Evolutionary conservation across 306 rosid genomes (phyloP).

Genomic region (Fragaria nilgerrensis): DNA sequence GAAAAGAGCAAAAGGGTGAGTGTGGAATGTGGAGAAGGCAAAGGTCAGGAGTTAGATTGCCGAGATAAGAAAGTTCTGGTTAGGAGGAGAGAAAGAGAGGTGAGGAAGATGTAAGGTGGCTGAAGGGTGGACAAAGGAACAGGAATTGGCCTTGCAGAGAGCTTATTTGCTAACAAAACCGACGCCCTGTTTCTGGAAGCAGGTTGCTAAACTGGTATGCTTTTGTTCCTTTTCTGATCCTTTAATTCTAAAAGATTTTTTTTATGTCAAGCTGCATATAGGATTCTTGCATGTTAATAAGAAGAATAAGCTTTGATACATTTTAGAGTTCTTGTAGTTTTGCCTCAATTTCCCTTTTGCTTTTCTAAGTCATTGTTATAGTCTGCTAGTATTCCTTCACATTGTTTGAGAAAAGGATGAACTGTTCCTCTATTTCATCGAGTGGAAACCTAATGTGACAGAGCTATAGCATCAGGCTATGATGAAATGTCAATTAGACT

Average conservation of each 20-base stretch:
- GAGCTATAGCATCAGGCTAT: neutral
- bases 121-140: conserved; percentile 74
- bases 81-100: conserved; percentile 42
- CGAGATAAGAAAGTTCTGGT: conserved; percentile 8
- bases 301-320: neutral
- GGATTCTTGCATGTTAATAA: neutral
- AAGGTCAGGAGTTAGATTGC: conserved; percentile 4
- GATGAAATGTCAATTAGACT: neutral
- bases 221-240: conserved; percentile 6
- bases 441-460: neutral
- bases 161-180: conserved; percentile 71
- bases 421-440: neutral
- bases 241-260: neutral
- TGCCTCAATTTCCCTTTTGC: neutral
- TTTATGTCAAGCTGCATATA: conserved; percentile 8
- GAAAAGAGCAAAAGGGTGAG: conserved; percentile 8
- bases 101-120: conserved; percentile 20
- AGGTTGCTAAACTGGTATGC: conserved; percentile 71
- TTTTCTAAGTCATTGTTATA: neutral
- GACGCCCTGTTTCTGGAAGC: conserved; percentile 89
- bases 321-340: neutral
- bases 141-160: conserved; percentile 58
- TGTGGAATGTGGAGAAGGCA: conserved; percentile 22
- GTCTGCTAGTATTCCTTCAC: neutral
- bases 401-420: neutral